phyloP scores from a whole-genome alignment of 2,329 filamentous ascomycete genomes.

The Scolecobasidium constrictum region DNA sequence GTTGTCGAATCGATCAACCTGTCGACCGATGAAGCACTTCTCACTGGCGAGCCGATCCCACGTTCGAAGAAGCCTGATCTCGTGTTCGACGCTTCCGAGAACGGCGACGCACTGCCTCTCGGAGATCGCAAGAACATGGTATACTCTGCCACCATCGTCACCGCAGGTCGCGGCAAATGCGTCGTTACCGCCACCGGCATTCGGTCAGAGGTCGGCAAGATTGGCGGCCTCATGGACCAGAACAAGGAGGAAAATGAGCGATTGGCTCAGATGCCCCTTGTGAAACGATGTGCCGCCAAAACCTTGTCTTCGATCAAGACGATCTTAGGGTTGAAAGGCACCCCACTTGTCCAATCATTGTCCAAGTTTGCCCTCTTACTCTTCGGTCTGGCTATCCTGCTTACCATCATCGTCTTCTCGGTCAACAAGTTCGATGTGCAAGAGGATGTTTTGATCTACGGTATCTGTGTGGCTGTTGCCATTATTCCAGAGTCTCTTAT shows the following conservation, averaged over 20 bases:
- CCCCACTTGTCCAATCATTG: slow-evolving; percentile 73
- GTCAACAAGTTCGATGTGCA: slow-evolving; percentile 40
- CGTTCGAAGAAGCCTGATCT: slow-evolving; percentile 53
- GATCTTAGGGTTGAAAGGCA: slow-evolving; percentile 61
- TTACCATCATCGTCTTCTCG: slow-evolving; percentile 57
- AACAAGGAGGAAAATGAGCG: slow-evolving; percentile 12
- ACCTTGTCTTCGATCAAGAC: slow-evolving; percentile 23
- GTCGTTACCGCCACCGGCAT: slow-evolving; percentile 62
- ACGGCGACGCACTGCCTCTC: slow-evolving; percentile 15
- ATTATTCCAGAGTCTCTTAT: slow-evolving; percentile 44
- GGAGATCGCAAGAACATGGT: slow-evolving; percentile 62
- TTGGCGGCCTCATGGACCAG: slow-evolving; percentile 45
- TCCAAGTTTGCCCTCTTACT: slow-evolving; percentile 76
- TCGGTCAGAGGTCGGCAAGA: slow-evolving; percentile 65
- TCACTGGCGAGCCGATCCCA: slow-evolving; percentile 63
- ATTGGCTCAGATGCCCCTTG: not conserved
- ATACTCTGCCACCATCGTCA: slow-evolving; percentile 63
- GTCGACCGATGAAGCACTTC: slow-evolving; percentile 63
- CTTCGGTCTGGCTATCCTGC: slow-evolving; percentile 62
- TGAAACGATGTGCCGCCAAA: not conserved
- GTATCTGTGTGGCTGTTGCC: slow-evolving; percentile 35
- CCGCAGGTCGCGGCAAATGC: slow-evolving; percentile 56
- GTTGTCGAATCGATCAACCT: slow-evolving; percentile 57
- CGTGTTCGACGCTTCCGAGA: slow-evolving; percentile 29
- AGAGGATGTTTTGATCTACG: slow-evolving; percentile 36